Evolutionary conservation across 768 basidiomycete species (phyloP), one percentile per base, ranked within the genome.

Genomic region (Lactarius sanguifluus): DNA sequence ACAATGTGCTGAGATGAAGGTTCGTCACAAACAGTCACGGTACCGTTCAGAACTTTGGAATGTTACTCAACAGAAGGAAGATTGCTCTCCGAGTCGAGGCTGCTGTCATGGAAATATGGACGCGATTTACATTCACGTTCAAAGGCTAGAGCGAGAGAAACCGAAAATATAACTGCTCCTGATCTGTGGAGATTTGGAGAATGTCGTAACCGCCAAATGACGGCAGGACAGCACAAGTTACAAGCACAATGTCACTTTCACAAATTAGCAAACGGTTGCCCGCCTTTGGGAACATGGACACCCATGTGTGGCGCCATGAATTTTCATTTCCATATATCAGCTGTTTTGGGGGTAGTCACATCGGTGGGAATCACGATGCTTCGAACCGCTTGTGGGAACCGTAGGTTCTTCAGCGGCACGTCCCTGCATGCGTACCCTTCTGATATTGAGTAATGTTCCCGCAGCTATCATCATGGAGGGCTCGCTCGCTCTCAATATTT

Each of bases 281-380:
- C n/a, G 28, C 54, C 47, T 38, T 23, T 47, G 36, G 30, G 6
- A 41, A 12, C 40, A 12, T n/a, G 59, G 20, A 23, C 23, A 23
- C 4, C 54, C 12, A 40, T 12, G n/a, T 25, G 23, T 36, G 25
- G 36, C 20, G 32, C 47, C 12, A 47, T 54, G 38, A 59, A 7
- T 8, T 61, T 41, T 67, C 56, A 54, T 62, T n/a, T 40, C 64
- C 52, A 58, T 92, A 72, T 99, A 98, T 76, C 98, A 98, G 94
- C 96, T 0, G 76, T 96, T 4, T 77, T 96, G 75, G 98, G 96
- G 0, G 80, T 99, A 16, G 86, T 98, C 57, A 36, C 36, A 97
- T 98, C 72, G 96, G 97, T 20, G 97, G 97, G 12, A 98, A 98
- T 74, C 97, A 98, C 75, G 97, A 98, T 77, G 94, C 93, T 2